Evolutionary conservation across 768 basidiomycete species (phyloP).

Genomic region (Coprinopsis strossmayeri): DNA sequence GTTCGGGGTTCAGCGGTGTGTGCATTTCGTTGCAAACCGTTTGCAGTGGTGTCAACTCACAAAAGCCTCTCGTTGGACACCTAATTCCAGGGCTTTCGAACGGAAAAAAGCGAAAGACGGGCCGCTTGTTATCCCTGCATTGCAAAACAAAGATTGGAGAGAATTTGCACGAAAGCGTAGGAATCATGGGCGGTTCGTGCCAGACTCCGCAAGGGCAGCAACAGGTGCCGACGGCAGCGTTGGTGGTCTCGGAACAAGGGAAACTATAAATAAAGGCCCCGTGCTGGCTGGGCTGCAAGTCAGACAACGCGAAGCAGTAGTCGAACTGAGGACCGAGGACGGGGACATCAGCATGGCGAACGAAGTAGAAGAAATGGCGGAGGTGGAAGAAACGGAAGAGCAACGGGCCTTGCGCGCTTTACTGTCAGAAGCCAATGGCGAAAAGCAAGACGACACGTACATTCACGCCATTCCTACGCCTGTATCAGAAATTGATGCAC

Average conservation of each 20-base stretch:
- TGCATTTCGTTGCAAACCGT: conserved; percentile 22
- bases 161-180: conserved; percentile 66
- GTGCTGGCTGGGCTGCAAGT: conserved; percentile 62
- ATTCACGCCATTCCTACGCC: conserved; percentile 64
- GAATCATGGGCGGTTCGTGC: conserved; percentile 51
- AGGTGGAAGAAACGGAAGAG: conserved; percentile 63
- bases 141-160: conserved; percentile 89
- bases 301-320: conserved; percentile 26
- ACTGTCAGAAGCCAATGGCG: conserved; percentile 47
- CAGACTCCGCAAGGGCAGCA: conserved; percentile 47
- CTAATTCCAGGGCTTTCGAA: conserved; percentile 33
- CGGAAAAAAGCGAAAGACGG: conserved; percentile 40
- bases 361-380: conserved; percentile 26
- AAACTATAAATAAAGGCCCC: conserved; percentile 73
- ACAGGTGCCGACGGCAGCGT: conserved; percentile 68
- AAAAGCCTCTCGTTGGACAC: conserved; percentile 33
- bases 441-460: conserved; percentile 29
- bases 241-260: conserved; percentile 69
- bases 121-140: conserved; percentile 80
- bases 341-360: conserved; percentile 9
- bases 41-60: conserved; percentile 68
- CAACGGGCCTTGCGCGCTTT: conserved; percentile 76
- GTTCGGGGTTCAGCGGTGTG: conserved; percentile 83
- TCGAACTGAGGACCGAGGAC: conserved; percentile 18
- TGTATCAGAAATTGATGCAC: conserved; percentile 76